Evolutionary conservation across 352 stramenopile species (phyloP).

Genomic region (Pythium phragmiticola): DNA sequence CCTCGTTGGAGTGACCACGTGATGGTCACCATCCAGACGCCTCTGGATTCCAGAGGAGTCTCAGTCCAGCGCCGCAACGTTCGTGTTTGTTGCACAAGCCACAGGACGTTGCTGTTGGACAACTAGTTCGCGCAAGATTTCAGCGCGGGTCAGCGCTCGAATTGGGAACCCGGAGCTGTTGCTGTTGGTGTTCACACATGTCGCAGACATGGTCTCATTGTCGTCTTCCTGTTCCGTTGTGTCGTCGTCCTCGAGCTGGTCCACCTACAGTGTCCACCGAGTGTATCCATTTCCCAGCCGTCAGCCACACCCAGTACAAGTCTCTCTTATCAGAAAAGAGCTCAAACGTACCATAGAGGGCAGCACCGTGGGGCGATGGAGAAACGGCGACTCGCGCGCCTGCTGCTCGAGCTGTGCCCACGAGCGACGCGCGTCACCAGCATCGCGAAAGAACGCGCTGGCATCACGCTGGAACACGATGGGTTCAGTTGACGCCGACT

Average conservation of each 20-base stretch:
- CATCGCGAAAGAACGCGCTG: slow-evolving; percentile 36
- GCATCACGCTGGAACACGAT: slow-evolving; percentile 23
- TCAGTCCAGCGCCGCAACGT: slow-evolving; percentile 46
- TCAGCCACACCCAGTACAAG: not conserved
- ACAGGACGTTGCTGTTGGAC: not conserved
- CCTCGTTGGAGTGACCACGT: not conserved
- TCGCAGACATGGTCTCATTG: slow-evolving; percentile 7
- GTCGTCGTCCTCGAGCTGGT: slow-evolving; percentile 11
- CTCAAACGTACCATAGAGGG: slow-evolving; percentile 40
- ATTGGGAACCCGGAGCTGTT: slow-evolving; percentile 13
- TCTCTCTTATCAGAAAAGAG: not conserved
- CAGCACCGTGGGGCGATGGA: slow-evolving; percentile 44
- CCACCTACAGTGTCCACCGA: not conserved
- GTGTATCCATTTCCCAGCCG: not conserved
- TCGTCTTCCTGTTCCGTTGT: not conserved
- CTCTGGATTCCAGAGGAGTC: too few species aligned
- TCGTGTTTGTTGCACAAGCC: slow-evolving; percentile 26
- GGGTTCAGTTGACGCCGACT: slow-evolving; percentile 3
- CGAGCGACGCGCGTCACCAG: slow-evolving; percentile 49
- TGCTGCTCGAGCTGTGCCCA: slow-evolving; percentile 65
- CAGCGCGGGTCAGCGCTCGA: slow-evolving; percentile 46
- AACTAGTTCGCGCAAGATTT: slow-evolving; percentile 51
- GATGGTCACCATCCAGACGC: too few species aligned
- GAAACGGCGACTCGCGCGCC: slow-evolving; percentile 41
- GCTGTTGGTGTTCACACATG: slow-evolving; percentile 3